Percentiles rank a stretch among this genome's conserved stretches.
Evolutionary conservation across 2,329 filamentous ascomycete genomes (phyloP).

Genomic region (Penicillium corylophilum): DNA sequence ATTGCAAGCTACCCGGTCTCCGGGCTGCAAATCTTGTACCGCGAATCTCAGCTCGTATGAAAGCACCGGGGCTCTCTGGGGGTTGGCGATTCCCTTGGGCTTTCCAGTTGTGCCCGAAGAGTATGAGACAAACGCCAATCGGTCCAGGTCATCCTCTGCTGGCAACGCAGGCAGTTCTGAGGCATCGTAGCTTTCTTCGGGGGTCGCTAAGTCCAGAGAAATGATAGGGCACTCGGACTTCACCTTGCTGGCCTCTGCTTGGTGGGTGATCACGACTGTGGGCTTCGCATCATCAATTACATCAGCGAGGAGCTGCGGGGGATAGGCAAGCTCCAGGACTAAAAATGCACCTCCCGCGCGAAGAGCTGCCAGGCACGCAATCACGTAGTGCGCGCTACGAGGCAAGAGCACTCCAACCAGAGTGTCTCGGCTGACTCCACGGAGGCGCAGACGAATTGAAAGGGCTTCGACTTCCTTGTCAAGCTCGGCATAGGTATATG

Average conservation of each 20-base stretch:
- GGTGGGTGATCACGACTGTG: slow-evolving; percentile 67
- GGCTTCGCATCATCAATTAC: slow-evolving; percentile 75
- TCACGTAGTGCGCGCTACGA: slow-evolving; percentile 74
- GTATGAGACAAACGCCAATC: slow-evolving; percentile 77
- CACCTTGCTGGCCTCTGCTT: slow-evolving; percentile 64
- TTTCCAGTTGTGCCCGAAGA: slow-evolving; percentile 75
- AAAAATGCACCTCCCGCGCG: slow-evolving; percentile 77
- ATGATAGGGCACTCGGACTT: slow-evolving; percentile 62
- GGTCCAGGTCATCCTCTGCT: slow-evolving; percentile 67
- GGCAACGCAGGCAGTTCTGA: slow-evolving; percentile 54
- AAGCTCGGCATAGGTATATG: slow-evolving; percentile 71
- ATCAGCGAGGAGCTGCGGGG: slow-evolving; percentile 69
- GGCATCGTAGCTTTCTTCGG: slow-evolving; percentile 38
- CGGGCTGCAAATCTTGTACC: slow-evolving; percentile 66
- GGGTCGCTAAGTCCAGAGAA: slow-evolving; percentile 55
- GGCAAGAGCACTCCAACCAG: slow-evolving; percentile 74
- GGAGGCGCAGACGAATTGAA: slow-evolving; percentile 60
- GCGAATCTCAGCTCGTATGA: slow-evolving; percentile 73
- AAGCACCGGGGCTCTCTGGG: slow-evolving; percentile 69
- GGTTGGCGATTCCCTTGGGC: slow-evolving; percentile 80
- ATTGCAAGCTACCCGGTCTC: slow-evolving; percentile 81
- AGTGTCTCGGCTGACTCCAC: slow-evolving; percentile 70
- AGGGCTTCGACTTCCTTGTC: slow-evolving; percentile 66
- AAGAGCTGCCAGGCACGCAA: slow-evolving; percentile 74
- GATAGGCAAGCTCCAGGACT: slow-evolving; percentile 77